Conservation (phyloP, 2,329 filamentous ascomycete species). For the Aspergillus sergii region DNA sequence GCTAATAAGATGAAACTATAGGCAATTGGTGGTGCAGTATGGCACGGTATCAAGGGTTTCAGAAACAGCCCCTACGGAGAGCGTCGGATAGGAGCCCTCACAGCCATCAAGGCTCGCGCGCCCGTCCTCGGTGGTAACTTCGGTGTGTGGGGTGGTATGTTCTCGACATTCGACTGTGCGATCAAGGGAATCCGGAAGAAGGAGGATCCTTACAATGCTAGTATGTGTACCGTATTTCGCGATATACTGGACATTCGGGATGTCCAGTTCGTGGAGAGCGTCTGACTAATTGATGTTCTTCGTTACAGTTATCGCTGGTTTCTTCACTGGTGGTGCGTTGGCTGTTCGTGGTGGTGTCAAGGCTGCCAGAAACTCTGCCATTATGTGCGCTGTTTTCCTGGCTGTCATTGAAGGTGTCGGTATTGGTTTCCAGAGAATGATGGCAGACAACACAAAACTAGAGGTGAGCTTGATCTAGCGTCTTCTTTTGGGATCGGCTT, state of each 20-base stretch:
- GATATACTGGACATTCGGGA: neutral
- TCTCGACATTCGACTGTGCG: slow-evolving; percentile 94
- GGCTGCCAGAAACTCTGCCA: slow-evolving; percentile 91
- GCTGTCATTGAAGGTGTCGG: slow-evolving; percentile 97
- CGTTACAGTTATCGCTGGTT: slow-evolving; percentile 76
- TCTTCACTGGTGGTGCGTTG: slow-evolving; percentile 91
- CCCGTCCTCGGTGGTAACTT: slow-evolving; percentile 98
- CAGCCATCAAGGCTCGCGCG: slow-evolving; percentile 95
- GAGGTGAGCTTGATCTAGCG: slow-evolving; percentile 58
- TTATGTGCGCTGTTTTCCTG: slow-evolving; percentile 90
- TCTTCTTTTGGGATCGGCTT: neutral
- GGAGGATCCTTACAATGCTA: slow-evolving; percentile 98
- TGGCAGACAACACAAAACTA: slow-evolving; percentile 83
- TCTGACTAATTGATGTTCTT: neutral
- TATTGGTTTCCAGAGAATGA: slow-evolving; percentile 92
- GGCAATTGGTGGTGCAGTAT: slow-evolving; percentile 80
- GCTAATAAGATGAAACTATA: slow-evolving; percentile 34
- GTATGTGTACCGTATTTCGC: slow-evolving; percentile 41
- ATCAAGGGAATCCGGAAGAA: slow-evolving; percentile 93
- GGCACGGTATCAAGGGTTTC: slow-evolving; percentile 97
- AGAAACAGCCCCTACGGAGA: slow-evolving; percentile 90
- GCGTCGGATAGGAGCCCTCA: slow-evolving; percentile 91
- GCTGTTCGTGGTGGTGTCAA: slow-evolving; percentile 90
- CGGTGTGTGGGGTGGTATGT: slow-evolving; percentile 94
- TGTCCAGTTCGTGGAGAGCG: neutral